Conservation (phyloP, 208 protist genomes). For the Leptomonas pyrrhocoris region DNA sequence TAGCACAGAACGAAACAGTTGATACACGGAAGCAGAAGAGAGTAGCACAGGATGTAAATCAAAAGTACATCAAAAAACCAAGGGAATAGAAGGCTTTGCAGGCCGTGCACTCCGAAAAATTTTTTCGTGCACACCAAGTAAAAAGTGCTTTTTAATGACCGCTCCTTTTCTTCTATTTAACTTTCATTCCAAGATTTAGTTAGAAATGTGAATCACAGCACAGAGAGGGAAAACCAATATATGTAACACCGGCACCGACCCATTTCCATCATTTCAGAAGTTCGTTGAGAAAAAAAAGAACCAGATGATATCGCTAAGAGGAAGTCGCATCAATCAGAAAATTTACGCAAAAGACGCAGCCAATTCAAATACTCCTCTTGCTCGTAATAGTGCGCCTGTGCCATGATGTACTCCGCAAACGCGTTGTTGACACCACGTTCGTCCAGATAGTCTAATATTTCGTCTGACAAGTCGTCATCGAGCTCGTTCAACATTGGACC, state of each 20-base stretch:
- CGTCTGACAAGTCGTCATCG: constrained; percentile 88
- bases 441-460: constrained; percentile 87
- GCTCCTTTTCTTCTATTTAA: no score
- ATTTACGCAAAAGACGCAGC: constrained; percentile 66
- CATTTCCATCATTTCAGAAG: not conserved
- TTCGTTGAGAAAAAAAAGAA: not conserved
- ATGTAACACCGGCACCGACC: constrained; percentile 2
- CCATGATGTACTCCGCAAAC: constrained; percentile 89
- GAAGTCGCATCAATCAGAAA: constrained; percentile 47
- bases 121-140: no score
- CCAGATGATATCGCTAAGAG: not conserved
- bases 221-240: not conserved
- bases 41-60: not conserved
- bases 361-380: constrained; percentile 87
- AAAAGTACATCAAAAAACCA: not conserved
- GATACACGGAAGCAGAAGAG: no score
- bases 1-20: not conserved
- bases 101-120: no score
- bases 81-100: no score
- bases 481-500: constrained; percentile 87
- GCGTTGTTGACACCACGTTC: constrained; percentile 87
- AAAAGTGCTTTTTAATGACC: no score
- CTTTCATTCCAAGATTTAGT: not conserved
- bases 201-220: not conserved
- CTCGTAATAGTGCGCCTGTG: constrained; percentile 80